Evolutionary conservation across 139 green algal genomes (phyloP).

Genomic region (Astrephomene gubernaculifera): DNA sequence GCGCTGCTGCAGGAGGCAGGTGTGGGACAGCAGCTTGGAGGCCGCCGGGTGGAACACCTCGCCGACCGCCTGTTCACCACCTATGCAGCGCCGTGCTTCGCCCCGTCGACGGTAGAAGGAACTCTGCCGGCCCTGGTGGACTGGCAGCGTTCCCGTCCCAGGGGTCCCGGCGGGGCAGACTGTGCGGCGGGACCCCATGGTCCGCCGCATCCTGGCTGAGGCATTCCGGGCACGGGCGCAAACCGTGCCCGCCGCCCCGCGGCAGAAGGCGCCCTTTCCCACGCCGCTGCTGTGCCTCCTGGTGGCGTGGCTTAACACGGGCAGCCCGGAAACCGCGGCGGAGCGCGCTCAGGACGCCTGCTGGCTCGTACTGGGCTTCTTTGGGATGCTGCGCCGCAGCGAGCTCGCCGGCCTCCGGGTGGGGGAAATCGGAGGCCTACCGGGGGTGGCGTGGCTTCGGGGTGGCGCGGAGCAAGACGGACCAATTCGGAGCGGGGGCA

Average conservation of each 20-base stretch:
- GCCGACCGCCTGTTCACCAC: background rate
- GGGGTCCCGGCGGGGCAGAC: background rate
- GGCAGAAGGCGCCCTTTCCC: background rate
- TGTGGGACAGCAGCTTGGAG: background rate
- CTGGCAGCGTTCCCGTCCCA: background rate
- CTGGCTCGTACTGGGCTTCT: slow-evolving; percentile 4
- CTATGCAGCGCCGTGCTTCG: background rate
- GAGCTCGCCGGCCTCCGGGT: background rate
- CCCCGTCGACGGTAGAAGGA: background rate
- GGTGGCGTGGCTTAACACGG: background rate
- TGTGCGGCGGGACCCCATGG: background rate
- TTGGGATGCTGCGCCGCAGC: slow-evolving; percentile 7
- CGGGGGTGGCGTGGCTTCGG: background rate
- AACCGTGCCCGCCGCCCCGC: background rate
- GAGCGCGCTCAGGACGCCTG: background rate
- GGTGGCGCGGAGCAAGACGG: background rate
- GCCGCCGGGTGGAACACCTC: background rate
- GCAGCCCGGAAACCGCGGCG: too few species aligned
- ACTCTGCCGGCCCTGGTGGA: background rate
- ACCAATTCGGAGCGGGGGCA: background rate
- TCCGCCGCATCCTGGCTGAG: background rate
- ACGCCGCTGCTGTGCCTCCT: background rate
- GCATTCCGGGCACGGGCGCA: background rate
- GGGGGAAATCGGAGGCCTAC: background rate
- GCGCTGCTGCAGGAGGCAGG: background rate